Evolutionary conservation across 2,329 filamentous ascomycete genomes (phyloP).

Genomic region (Penicillium vulpinum): DNA sequence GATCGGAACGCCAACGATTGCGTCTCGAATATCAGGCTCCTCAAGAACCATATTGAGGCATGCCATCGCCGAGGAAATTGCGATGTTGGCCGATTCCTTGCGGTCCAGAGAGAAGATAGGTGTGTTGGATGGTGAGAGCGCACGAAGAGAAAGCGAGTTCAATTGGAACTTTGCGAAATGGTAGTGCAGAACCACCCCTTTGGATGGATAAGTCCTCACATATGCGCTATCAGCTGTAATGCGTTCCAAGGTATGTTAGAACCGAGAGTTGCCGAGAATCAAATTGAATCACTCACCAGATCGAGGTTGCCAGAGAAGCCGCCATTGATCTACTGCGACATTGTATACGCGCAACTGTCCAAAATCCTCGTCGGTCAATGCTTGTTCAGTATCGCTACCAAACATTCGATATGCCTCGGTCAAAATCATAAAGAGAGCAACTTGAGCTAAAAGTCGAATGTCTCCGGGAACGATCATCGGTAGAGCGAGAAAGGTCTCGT

Average conservation of each 20-base stretch:
- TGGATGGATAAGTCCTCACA: conserved; percentile 52
- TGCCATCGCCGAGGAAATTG: conserved; percentile 50
- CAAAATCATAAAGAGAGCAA: conserved; percentile 60
- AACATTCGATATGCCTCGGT: conserved; percentile 59
- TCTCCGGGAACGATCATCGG: conserved; percentile 56
- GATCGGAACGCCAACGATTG: conserved; percentile 50
- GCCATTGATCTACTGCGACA: conserved; percentile 55
- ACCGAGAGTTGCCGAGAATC: neutral
- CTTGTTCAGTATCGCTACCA: conserved; percentile 56
- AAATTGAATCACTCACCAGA: conserved; percentile 37
- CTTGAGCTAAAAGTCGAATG: conserved; percentile 58
- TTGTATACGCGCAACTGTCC: conserved; percentile 51
- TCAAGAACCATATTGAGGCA: conserved; percentile 51
- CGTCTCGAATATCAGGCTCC: conserved; percentile 50
- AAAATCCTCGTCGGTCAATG: conserved; percentile 53
- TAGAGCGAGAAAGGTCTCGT: conserved; percentile 57
- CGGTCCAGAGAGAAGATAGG: conserved; percentile 47
- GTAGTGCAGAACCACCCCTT: conserved; percentile 54
- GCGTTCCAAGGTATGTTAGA: conserved; percentile 8
- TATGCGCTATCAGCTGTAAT: conserved; percentile 44
- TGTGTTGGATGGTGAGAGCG: conserved; percentile 46
- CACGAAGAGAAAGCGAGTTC: conserved; percentile 45
- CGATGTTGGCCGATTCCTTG: conserved; percentile 48
- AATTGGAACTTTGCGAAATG: conserved; percentile 57
- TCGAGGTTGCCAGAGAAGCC: conserved; percentile 50